phyloP scores from a whole-genome alignment of 495 filamentous ascomycete species.

The Friedmanniomyces simplex region DNA sequence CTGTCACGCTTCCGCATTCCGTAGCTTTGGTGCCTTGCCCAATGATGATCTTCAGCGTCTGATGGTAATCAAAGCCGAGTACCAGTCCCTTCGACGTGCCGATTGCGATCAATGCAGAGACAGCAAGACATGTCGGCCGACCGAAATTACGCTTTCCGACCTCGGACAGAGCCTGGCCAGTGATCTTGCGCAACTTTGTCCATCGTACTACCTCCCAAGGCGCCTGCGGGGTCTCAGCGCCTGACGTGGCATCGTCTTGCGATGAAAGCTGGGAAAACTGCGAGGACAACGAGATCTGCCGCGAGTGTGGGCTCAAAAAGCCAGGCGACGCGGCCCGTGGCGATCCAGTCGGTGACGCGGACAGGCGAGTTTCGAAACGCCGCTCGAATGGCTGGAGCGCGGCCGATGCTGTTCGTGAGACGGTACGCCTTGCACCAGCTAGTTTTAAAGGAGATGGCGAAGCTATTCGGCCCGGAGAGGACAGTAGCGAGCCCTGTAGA shows the following conservation, averaged over 20 bases:
- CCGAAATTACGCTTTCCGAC: slow-evolving; percentile 87
- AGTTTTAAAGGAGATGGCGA: slow-evolving; percentile 32
- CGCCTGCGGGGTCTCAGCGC: slow-evolving; percentile 54
- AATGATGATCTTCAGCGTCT: slow-evolving; percentile 85
- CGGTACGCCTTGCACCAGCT: not conserved
- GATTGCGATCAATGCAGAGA: slow-evolving; percentile 80
- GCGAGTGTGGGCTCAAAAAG: slow-evolving; percentile 62
- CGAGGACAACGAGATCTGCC: slow-evolving; percentile 55
- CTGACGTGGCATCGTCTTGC: slow-evolving; percentile 1
- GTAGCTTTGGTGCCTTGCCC: slow-evolving; percentile 91
- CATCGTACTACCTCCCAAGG: slow-evolving; percentile 97
- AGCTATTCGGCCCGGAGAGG: slow-evolving; percentile 61
- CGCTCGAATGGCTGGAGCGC: slow-evolving; percentile 88
- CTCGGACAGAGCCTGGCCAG: slow-evolving; percentile 87
- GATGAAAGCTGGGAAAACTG: slow-evolving; percentile 16
- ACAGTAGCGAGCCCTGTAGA: slow-evolving; percentile 70
- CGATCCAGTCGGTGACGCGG: slow-evolving; percentile 47
- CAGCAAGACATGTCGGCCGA: slow-evolving; percentile 76
- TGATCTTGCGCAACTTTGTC: slow-evolving; percentile 87
- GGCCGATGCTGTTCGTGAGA: slow-evolving; percentile 50
- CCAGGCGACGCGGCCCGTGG: slow-evolving; percentile 70
- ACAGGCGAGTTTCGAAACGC: slow-evolving; percentile 79
- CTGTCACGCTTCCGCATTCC: slow-evolving; percentile 78
- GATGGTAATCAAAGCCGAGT: slow-evolving; percentile 92
- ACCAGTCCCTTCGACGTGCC: slow-evolving; percentile 92